Evolutionary conservation across 805 yeast genomes (phyloP).

Genomic region (Starmerella gropengiesseri): DNA sequence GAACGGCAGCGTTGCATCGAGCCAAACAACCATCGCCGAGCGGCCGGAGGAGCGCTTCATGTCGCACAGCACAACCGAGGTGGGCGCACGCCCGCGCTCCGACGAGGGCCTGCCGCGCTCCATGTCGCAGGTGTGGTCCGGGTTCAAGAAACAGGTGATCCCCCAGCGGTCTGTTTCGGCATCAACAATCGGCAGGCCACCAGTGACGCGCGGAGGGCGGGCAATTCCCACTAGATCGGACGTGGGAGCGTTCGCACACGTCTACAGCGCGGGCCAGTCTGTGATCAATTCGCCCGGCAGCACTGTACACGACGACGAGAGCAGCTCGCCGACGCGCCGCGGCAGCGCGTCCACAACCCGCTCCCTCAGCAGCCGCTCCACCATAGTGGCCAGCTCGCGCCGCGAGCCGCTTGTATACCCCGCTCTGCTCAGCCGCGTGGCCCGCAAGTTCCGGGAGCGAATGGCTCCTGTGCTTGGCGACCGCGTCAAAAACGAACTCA

Average conservation of each 20-base stretch:
- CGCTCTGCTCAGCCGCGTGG: slow-evolving; percentile 77
- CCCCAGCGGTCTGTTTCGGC: slow-evolving; percentile 23
- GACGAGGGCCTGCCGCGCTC: slow-evolving; percentile 17
- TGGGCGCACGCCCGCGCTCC: slow-evolving; percentile 4
- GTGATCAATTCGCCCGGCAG: neutral
- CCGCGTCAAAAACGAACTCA: slow-evolving; percentile 78
- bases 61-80: slow-evolving; percentile 4
- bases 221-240: slow-evolving; percentile 25
- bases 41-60: neutral
- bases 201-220: slow-evolving; percentile 24
- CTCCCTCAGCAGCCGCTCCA: slow-evolving; percentile 26
- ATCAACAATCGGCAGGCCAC: slow-evolving; percentile 10
- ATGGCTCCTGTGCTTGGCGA: slow-evolving; percentile 50
- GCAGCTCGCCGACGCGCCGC: slow-evolving; percentile 20
- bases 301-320: slow-evolving; percentile 5
- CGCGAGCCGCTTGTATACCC: slow-evolving; percentile 72
- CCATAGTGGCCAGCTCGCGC: slow-evolving; percentile 40
- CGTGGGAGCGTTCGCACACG: slow-evolving; percentile 18
- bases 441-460: slow-evolving; percentile 59
- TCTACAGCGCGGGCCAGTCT: neutral
- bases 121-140: slow-evolving; percentile 22
- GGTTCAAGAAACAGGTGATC: slow-evolving; percentile 21
- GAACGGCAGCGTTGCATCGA: neutral
- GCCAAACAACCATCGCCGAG: slow-evolving; percentile 2
- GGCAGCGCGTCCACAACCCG: slow-evolving; percentile 22